These are phyloP conservation scores for Sodiomyces alkalinus DNA, from an alignment of 2,329 filamentous ascomycete genomes.

Conservation along the genomic window DNA sequence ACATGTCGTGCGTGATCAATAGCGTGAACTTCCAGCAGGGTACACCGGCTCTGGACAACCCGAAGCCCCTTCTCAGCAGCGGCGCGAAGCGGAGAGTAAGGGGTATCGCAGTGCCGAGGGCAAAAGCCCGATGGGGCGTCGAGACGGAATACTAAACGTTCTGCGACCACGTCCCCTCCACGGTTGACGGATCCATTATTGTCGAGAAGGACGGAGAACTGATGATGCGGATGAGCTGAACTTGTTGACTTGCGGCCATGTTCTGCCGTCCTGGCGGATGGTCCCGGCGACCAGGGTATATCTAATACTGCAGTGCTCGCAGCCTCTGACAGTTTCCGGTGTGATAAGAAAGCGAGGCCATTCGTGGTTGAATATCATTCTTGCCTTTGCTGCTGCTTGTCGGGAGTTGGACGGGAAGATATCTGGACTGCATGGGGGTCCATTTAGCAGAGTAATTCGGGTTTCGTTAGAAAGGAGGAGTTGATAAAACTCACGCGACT, in stretches of 20 bases:
- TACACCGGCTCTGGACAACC: not conserved
- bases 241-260: not conserved
- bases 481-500: not conserved
- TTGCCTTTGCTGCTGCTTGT: no score
- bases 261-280: not conserved
- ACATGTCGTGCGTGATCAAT: not conserved
- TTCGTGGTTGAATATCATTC: conserved; percentile 1
- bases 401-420: not conserved
- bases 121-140: conserved; percentile 2
- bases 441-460: not conserved
- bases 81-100: conserved; percentile 1
- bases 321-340: conserved; percentile 2
- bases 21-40: conserved; percentile 1
- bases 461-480: not conserved
- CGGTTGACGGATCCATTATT: conserved; percentile 2
- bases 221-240: conserved; percentile 2
- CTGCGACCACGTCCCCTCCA: conserved; percentile 1
- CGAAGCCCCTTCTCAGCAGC: not conserved
- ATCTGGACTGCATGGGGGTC: not conserved
- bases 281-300: conserved; percentile 4
- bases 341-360: conserved; percentile 3
- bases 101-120: conserved; percentile 2
- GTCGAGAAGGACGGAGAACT: conserved; percentile 1
- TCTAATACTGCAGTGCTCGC: conserved; percentile 2
- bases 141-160: conserved; percentile 2